Evolutionary conservation across 768 basidiomycete genomes (phyloP), one percentile per base, ranked within the genome.

Genomic region (Lentinula edodes): DNA sequence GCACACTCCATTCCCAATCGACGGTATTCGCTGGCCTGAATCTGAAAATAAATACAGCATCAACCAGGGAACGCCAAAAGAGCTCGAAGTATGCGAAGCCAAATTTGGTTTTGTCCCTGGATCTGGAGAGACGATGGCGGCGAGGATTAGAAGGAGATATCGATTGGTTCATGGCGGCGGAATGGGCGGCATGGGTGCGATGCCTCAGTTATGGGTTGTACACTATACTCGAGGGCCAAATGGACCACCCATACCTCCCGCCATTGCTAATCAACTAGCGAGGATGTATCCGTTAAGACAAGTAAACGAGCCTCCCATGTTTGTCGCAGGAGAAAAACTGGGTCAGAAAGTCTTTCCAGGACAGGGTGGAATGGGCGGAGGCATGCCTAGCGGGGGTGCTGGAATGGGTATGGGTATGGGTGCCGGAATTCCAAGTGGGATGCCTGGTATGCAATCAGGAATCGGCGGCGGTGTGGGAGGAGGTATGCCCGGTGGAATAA

Each of bases 21-120:
- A 94, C 66, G 91, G 91, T 18, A 78, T 93, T 60, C 84, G 89
- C 45, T 94, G 81, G 69, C 84, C 87, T 65, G 91, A 92, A 61
- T 74, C 83, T 58, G 91, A 93, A 68, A 80, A 81, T 46, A 83
- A 84, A 65, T 85, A 78, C 67, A 72, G 73, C 41, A 78, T 88
- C 5, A 78, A 85, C 35, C 76, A 75, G 52, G 82, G 78, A 9
- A 66, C 63, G 54, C 76, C 50, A 43, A 61, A 91, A 89, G 91
- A 93, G 72, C 78, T 94, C 15, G 92, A 93, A 74, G 80, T 93
- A 1, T 70, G 76, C 60, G 91, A 94, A 71, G 72, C 82, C 32
- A 91, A 89, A 69, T 86, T 73, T 66, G 91, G 92, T 1, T 94
- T 91, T 70, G 72, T 90, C n/a, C 91, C 91, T 15, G 81, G 80